Percentiles rank a stretch among this genome's conserved stretches.
These are phyloP conservation scores for Lathyrus sativus DNA, from an alignment of 306 rosid genomes.

Conservation along the genomic window DNA sequence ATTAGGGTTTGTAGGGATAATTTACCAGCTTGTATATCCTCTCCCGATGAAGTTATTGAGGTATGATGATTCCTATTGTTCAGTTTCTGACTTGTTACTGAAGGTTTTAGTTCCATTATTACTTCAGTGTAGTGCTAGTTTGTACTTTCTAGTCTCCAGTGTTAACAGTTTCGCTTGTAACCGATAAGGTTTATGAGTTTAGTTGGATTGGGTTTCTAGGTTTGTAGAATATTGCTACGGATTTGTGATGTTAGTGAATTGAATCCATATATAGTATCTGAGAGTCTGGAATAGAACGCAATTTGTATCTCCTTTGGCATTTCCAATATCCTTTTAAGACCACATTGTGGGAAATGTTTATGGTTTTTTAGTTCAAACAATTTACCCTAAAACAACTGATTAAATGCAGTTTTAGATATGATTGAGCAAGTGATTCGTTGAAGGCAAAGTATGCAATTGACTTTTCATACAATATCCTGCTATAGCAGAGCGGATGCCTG, in stretches of 20 bases:
- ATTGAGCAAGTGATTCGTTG: neutral
- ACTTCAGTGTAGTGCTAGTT: neutral
- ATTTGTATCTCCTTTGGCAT: slow-evolving; percentile 1
- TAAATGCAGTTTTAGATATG: neutral
- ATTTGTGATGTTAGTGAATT: slow-evolving; percentile 2
- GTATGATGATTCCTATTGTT: slow-evolving; percentile 41
- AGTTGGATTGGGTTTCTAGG: slow-evolving; percentile 13
- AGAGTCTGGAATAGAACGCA: neutral
- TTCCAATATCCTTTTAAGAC: neutral
- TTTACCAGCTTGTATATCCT: slow-evolving; percentile 61
- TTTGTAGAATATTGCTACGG: slow-evolving; percentile 14
- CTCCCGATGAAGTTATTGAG: slow-evolving; percentile 84
- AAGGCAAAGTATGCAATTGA: neutral
- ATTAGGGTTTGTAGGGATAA: slow-evolving; percentile 72
- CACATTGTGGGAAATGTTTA: neutral
- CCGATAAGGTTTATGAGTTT: neutral
- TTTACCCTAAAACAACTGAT: neutral
- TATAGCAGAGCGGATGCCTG: too few species aligned
- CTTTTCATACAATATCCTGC: slow-evolving; percentile 2
- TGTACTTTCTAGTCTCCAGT: neutral
- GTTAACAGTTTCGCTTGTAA: too few species aligned
- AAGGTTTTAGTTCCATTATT: neutral
- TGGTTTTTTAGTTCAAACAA: slow-evolving; percentile 15
- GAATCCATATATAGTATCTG: neutral
- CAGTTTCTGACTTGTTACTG: neutral